Conservation (phyloP, 1,284 basidiomycete genomes). For the Heterobasidion parviporum region DNA sequence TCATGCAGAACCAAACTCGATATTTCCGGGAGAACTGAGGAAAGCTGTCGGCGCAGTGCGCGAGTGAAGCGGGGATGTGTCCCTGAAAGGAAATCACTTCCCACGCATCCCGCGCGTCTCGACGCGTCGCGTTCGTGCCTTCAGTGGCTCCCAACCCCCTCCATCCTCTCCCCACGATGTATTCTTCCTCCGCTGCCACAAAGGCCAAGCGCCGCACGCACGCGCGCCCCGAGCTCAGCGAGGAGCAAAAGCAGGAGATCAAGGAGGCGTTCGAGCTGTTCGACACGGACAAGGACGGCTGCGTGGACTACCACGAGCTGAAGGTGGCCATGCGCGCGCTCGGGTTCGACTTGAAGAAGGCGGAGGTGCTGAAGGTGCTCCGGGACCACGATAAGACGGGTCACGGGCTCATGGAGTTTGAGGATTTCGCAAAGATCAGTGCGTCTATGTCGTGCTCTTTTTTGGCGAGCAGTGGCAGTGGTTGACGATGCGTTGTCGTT, state of each 20-base stretch:
- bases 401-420: conserved; percentile 89
- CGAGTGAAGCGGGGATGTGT: too few species aligned
- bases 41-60: too few species aligned
- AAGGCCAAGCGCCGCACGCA: conserved; percentile 69
- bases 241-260: conserved; percentile 96
- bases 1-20: too few species aligned
- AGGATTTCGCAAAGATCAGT: conserved; percentile 95
- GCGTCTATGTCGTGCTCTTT: conserved; percentile 34
- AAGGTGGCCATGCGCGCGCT: conserved; percentile 98
- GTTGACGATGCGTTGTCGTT: neutral
- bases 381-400: conserved; percentile 88
- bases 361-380: conserved; percentile 92
- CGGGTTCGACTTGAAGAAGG: conserved; percentile 97
- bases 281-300: conserved; percentile 98
- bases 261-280: conserved; percentile 99
- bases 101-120: neutral
- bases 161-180: conserved; percentile 40
- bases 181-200: conserved; percentile 59
- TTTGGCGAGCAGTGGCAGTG: neutral
- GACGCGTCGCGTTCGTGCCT: neutral
- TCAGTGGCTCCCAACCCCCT: neutral
- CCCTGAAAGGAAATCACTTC: too few species aligned
- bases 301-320: conserved; percentile 94
- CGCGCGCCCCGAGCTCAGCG: conserved; percentile 73
- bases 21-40: too few species aligned